Conservation (phyloP, 1,284 basidiomycete genomes). For the Trametes pubescens region DNA sequence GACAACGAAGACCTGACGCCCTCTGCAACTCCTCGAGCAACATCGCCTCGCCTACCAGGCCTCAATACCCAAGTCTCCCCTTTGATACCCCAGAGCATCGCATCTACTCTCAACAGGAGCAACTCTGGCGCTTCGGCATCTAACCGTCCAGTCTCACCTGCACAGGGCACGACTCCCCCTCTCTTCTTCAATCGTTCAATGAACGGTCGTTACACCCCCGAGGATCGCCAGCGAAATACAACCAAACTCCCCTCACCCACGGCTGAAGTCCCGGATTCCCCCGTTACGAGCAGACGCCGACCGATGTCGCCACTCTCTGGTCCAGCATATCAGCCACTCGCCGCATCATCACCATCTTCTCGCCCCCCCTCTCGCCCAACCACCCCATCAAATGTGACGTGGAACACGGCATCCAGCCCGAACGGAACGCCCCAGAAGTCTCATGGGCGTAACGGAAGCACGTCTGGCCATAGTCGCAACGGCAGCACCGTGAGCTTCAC, state of each 20-base stretch:
- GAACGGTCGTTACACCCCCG: constrained; percentile 69
- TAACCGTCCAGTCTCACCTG: constrained; percentile 55
- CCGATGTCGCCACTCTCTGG: constrained; percentile 73
- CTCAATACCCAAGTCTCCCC: constrained; percentile 42
- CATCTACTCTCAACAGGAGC: constrained; percentile 53
- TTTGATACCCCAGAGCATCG: constrained; percentile 42
- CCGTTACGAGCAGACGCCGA: constrained; percentile 61
- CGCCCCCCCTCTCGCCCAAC: constrained; percentile 61
- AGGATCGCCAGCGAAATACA: constrained; percentile 48
- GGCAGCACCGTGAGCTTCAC: constrained; percentile 54
- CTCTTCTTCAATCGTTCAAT: constrained; percentile 65
- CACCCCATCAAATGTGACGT: constrained; percentile 79
- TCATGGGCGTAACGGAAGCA: constrained; percentile 44
- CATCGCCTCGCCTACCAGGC: constrained; percentile 58
- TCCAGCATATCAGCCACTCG: constrained; percentile 65
- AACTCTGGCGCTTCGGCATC: constrained; percentile 60
- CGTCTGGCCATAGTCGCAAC: constrained; percentile 60
- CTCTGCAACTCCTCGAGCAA: constrained; percentile 83
- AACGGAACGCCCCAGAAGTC: constrained; percentile 33
- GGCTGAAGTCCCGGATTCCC: constrained; percentile 52
- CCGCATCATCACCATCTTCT: constrained; percentile 23
- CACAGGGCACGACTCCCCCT: constrained; percentile 50
- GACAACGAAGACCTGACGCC: constrained; percentile 73
- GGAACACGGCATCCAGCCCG: constrained; percentile 45
- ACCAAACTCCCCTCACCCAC: constrained; percentile 34